Evolutionary conservation across 345 rosid genomes (phyloP).

Genomic region (Salix viminalis): DNA sequence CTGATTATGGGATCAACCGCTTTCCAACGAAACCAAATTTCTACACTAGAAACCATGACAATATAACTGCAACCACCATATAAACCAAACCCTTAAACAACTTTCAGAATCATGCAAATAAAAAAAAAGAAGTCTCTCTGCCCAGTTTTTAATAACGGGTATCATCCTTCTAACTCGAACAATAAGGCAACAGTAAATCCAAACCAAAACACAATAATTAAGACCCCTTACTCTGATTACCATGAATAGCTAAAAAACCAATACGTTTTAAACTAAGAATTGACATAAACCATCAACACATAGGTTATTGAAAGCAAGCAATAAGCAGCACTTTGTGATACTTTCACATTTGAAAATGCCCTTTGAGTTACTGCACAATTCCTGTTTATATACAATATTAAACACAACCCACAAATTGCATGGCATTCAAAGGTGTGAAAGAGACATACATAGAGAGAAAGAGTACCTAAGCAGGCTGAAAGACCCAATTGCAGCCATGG

Average conservation of each 20-base stretch:
- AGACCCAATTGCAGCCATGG: background rate
- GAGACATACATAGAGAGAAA: background rate
- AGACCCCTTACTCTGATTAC: too few species aligned
- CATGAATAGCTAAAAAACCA: background rate
- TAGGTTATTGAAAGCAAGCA: background rate
- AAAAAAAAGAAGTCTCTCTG: too few species aligned
- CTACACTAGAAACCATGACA: too few species aligned
- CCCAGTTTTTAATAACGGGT: too few species aligned
- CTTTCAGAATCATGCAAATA: too few species aligned
- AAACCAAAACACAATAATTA: too few species aligned
- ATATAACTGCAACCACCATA: too few species aligned
- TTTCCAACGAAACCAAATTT: too few species aligned
- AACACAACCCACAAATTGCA: slow-evolving; percentile 3
- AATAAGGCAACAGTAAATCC: too few species aligned
- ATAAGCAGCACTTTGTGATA: slow-evolving; percentile 15
- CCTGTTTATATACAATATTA: slow-evolving; percentile 27
- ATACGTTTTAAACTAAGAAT: background rate
- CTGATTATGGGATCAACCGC: too few species aligned
- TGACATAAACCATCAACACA: background rate
- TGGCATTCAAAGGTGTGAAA: background rate
- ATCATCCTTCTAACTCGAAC: too few species aligned
- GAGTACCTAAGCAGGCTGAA: background rate
- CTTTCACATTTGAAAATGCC: slow-evolving; percentile 25
- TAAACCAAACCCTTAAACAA: too few species aligned
- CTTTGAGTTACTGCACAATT: slow-evolving; percentile 29